These are phyloP conservation scores for Fusarium ambrosium DNA, from an alignment of 2,329 filamentous ascomycete genomes.

Conservation along the genomic window DNA sequence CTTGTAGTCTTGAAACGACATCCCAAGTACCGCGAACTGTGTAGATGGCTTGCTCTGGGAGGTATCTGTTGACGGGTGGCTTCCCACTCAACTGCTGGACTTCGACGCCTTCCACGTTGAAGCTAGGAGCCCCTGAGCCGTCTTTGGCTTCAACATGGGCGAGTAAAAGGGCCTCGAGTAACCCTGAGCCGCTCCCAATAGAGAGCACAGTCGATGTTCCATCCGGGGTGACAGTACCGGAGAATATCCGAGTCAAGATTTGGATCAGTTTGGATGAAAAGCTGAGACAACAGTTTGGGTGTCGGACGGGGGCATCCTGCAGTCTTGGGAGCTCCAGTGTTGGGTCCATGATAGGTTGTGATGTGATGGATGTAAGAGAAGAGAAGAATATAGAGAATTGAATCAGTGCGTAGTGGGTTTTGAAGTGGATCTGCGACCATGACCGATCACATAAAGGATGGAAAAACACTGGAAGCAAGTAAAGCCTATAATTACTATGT, in stretches of 20 bases:
- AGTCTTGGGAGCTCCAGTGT: conserved; percentile 12
- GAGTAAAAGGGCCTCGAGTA: conserved; percentile 47
- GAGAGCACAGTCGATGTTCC: conserved; percentile 42
- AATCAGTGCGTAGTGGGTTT: background rate
- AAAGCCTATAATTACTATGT: background rate
- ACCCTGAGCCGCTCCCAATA: conserved; percentile 49
- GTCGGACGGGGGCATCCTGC: conserved; percentile 33
- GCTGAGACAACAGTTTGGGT: conserved; percentile 49
- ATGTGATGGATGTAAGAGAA: background rate
- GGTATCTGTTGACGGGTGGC: conserved; percentile 42
- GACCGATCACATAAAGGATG: background rate
- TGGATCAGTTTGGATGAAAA: conserved; percentile 45
- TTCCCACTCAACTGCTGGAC: conserved; percentile 37
- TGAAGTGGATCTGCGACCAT: background rate
- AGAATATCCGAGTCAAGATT: conserved; percentile 24
- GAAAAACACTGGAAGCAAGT: background rate
- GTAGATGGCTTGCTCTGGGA: conserved; percentile 44
- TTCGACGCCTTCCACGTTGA: conserved; percentile 47
- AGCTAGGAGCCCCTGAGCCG: background rate
- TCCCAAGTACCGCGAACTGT: conserved; percentile 52
- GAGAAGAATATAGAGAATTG: background rate
- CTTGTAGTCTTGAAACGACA: conserved; percentile 42
- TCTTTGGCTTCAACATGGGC: conserved; percentile 13
- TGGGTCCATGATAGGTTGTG: background rate
- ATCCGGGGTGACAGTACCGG: background rate